Percentiles rank a stretch among this genome's conserved stretches.
Conservation (phyloP, 2,329 filamentous ascomycete species). For the Diplodia mutila region DNA sequence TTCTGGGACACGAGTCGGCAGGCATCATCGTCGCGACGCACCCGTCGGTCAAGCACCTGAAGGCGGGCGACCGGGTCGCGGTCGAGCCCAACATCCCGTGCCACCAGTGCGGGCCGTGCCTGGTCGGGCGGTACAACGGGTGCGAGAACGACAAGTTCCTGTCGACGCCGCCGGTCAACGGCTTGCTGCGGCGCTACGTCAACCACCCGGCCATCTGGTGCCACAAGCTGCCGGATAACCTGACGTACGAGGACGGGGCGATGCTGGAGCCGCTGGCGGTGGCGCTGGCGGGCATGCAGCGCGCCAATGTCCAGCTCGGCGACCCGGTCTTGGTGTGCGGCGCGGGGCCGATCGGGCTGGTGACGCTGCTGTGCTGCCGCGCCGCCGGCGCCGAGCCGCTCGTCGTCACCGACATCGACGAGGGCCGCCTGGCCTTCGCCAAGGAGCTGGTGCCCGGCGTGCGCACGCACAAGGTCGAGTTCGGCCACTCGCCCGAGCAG, state of each 20-base stretch:
- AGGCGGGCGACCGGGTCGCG: constrained; percentile 87
- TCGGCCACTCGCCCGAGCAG: constrained; percentile 66
- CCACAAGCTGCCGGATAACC: constrained; percentile 84
- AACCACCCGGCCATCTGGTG: constrained; percentile 95
- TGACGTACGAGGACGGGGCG: constrained; percentile 90
- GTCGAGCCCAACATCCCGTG: constrained; percentile 95
- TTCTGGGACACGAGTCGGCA: constrained; percentile 92
- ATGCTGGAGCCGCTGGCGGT: constrained; percentile 90
- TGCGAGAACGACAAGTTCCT: constrained; percentile 86
- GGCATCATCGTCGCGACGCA: constrained; percentile 80
- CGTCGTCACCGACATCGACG: constrained; percentile 93
- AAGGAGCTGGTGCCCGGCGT: constrained; percentile 80
- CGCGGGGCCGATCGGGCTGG: constrained; percentile 90
- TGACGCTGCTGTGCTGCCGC: constrained; percentile 80
- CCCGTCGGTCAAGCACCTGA: constrained; percentile 75
- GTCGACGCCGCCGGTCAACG: constrained; percentile 86
- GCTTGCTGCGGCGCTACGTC: constrained; percentile 87
- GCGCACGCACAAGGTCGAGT: constrained; percentile 77
- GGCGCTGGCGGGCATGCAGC: constrained; percentile 83
- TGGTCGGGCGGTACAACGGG: constrained; percentile 93
- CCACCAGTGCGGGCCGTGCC: constrained; percentile 84
- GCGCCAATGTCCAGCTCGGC: constrained; percentile 78
- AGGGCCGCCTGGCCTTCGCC: constrained; percentile 81
- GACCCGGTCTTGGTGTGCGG: constrained; percentile 89
- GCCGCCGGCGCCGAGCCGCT: constrained; percentile 89